Evolutionary conservation across 148 eudicot species (phyloP).

Genomic region (Rhododendron mucronatum): DNA sequence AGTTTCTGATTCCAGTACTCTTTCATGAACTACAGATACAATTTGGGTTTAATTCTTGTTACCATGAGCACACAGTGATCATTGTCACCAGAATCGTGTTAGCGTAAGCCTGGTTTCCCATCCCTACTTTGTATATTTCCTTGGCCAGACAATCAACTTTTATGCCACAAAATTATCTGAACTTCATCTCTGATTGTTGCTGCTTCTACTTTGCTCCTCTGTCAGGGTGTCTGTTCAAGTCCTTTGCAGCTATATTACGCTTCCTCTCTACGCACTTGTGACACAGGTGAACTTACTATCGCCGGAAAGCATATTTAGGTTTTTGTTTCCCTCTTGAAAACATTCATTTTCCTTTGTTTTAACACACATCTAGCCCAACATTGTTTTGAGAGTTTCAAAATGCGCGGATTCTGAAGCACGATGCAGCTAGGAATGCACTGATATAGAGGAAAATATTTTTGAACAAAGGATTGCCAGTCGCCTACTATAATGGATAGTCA

Average conservation of each 20-base stretch:
- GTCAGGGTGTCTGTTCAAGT: constrained; percentile 39
- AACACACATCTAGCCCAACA: background rate
- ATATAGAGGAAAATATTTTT: background rate
- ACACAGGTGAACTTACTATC: constrained; percentile 31
- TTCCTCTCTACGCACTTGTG: constrained; percentile 45
- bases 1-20: background rate
- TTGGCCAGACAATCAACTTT: background rate
- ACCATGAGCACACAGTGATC: constrained; percentile 26
- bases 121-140: background rate
- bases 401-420: background rate
- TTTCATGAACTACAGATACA: constrained; percentile 23
- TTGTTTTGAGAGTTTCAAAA: background rate
- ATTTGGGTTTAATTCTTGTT: constrained; percentile 38
- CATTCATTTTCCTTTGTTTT: background rate
- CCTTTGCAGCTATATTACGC: constrained; percentile 39
- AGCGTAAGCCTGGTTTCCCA: constrained; percentile 29
- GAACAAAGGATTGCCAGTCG: background rate
- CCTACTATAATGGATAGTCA: background rate
- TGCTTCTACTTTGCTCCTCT: background rate
- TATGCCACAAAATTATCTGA: background rate
- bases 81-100: constrained; percentile 25
- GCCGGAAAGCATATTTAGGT: background rate
- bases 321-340: background rate
- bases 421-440: background rate
- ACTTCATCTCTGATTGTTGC: background rate